Evolutionary conservation across 176 grass and related monocot species (phyloP), one percentile per base, ranked within the genome.

Genomic region (Cymbopogon citratus): DNA sequence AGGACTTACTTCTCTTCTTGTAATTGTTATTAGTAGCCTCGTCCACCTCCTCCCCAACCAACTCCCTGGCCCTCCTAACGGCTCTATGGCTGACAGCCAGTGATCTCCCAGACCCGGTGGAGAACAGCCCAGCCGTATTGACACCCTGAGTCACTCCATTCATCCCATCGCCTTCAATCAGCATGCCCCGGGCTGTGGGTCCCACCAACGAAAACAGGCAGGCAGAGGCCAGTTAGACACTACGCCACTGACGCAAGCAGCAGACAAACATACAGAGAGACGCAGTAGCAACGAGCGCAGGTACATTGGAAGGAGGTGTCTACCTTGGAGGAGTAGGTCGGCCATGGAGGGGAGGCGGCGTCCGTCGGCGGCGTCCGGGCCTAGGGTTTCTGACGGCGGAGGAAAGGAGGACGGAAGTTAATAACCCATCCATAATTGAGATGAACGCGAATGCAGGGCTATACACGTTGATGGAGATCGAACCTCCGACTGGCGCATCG

Each of bases 251-350:
- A 36, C 13, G 26, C 56, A 51, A 64, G 12, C 0, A 27, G 3
- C 0, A 5, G 27, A 31, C 40, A 25, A 1, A 3, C 38, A 4
- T 8, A 29, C n/a, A 70, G 38, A 43, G 5, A 56, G 19, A 56
- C 52, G 21, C 21, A 24, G 54, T 57, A 63, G 18, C 56, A 46
- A 43, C 13, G 12, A 13, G 24, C 18, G 7, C 54, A 57, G 1
- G 31, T 24, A 31, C 9, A 69, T 10, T 8, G 48, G 27, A 29
- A 43, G 12, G 23, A 66, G 5, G 6, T 0, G 7, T 25, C 9
- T 63, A 89, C 77, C 87, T 89, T 76, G 24, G 25, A 24, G 21
- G 71, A 89, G 7, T 44, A 89, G 82, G 63, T 89, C 87, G 31
- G 71, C 25, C 87, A 85, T 89, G 25, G 63, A 89, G 4, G 59